Base-by-base conservation (phyloP, 116 monocot species). In the Zostera marina region DNA sequence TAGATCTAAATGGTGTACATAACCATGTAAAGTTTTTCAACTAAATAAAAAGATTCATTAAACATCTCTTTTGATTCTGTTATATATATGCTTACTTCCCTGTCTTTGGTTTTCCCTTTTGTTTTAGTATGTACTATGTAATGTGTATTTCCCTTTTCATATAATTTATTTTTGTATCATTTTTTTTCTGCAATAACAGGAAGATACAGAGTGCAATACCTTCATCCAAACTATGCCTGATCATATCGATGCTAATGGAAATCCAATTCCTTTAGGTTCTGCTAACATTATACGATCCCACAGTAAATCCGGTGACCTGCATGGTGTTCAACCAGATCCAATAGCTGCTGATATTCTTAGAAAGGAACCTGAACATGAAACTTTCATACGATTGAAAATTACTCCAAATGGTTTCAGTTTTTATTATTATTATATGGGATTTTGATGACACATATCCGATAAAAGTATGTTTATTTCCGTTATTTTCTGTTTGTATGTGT, bases 311-410 rank as follows among this genome's bases (percentile, higher is more conserved):
- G 91, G 91, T 58, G 76, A 87, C 76, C 73, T 99, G 17, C 99
- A 99, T 66, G 84, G 83, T 38, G 91, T 77, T 38, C 91, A 91
- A 40, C 81, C 79, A 61, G 83, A 99, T 22, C 99, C 99, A 14
- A 66, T 99, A 24, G 87, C 91, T 53, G 99, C 91, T 45, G 91
- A 99, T 73, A 91, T 99, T 73, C 84, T 99, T 41, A 80, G 99
- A 56, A 99, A 84, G 70, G 99, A 84, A 47, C 99, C 87, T 54
- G 99, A 99, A 60, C 99, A 99, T 63, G 99, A 91, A 72, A 71
- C 76, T 13, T 99, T 90, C 69, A 78, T 78, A 63, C 75, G 68
- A 72, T 59, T 88, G 55, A 66, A 53, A 55, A 66, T 66, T 22
- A 66, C 54, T 56, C 66, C 66, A 55, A 66, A 41, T 25, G 66